Base-by-base conservation (phyloP, 305 asterid genomes). In the Fraxinus ornus region DNA sequence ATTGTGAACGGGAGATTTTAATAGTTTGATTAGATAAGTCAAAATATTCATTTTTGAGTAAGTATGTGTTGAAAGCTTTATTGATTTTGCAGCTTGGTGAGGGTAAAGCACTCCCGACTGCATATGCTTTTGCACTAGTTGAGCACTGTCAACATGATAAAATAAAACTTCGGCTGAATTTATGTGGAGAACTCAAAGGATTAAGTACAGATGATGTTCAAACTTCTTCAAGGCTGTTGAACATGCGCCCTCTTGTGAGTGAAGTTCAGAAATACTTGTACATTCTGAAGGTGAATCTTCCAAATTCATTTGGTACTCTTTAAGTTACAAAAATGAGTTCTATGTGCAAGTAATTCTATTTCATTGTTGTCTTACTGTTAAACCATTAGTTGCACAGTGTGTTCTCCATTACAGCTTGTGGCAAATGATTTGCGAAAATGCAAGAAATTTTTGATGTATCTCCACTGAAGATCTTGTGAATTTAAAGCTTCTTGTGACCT, bases 51-150 rank as follows among this genome's bases (percentile, higher is more conserved):
- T 72, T 72, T 33, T n/a, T 72, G 52, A 33, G 72, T 64, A 13
- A 30, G 68, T 70, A 17, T 33, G 77, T 72, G 49, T 35, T 72
- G 49, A 72, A 72, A 7, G 36, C 41, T 49, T 75, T 41, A 44
- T 21, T 76, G 49, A 21, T 74, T 73, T 84, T 87, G 88, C 91
- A 93, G 97, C 83, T 92, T 82, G 98, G 87, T 71, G 95, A 90
- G 75, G 94, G 91, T 80, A 90, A 91, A 87, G 78, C 62, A 49
- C 85, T 91, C 81, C 97, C 99, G 7, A 84, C 84, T 76, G 88
- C 94, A 64, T 94, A 97, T 89, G 98, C 96, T 8, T 97, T 97
- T 93, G 99, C 97, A 13, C 83, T 92, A 82, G 97, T 94, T 83
- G 99, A 97, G 91, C 91, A 93, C 78, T 97, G 98, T 77, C 98